Percentiles rank a stretch among this genome's conserved stretches.
phyloP scores from a whole-genome alignment of 2,329 filamentous ascomycete species.

The Cladosporium sp. region DNA sequence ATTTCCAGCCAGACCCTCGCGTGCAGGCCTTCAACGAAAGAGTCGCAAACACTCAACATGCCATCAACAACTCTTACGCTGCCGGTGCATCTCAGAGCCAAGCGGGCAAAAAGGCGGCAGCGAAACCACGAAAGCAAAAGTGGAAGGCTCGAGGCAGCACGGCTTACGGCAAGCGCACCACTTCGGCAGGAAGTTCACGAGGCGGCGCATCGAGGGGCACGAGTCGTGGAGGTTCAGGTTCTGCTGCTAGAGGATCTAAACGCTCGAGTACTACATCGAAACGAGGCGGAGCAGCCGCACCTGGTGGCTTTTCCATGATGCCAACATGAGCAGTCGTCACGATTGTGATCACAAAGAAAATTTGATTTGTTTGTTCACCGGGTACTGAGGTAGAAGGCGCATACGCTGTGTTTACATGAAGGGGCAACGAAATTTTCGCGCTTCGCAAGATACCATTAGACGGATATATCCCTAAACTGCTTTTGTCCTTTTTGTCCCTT shows the following conservation, averaged over 20 bases:
- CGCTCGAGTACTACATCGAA: neutral
- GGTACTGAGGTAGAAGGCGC: too few relatives aligned
- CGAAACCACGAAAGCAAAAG: conserved; percentile 6
- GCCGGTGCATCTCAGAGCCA: neutral
- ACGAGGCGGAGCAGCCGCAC: neutral
- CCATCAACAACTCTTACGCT: conserved; percentile 1
- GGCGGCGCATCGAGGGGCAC: neutral
- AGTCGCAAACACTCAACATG: conserved; percentile 16
- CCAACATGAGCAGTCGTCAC: conserved; percentile 1
- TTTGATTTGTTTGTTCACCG: too few relatives aligned
- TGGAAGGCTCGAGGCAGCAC: conserved; percentile 6
- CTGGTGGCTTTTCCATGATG: conserved; percentile 9
- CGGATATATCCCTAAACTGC: too few relatives aligned
- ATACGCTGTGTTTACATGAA: too few relatives aligned
- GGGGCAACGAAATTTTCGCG: too few relatives aligned
- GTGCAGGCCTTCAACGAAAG: conserved; percentile 20
- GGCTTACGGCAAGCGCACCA: conserved; percentile 1
- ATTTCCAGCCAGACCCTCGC: conserved; percentile 21
- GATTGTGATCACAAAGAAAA: too few relatives aligned
- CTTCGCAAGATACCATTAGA: too few relatives aligned
- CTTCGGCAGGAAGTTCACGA: neutral
- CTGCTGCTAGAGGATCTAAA: neutral
- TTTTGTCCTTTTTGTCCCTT: too few relatives aligned
- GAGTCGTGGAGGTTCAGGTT: neutral
- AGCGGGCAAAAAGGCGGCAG: conserved; percentile 2